Conservation (phyloP, 2,329 filamentous ascomycete species). For the Catunica adiposa region DNA sequence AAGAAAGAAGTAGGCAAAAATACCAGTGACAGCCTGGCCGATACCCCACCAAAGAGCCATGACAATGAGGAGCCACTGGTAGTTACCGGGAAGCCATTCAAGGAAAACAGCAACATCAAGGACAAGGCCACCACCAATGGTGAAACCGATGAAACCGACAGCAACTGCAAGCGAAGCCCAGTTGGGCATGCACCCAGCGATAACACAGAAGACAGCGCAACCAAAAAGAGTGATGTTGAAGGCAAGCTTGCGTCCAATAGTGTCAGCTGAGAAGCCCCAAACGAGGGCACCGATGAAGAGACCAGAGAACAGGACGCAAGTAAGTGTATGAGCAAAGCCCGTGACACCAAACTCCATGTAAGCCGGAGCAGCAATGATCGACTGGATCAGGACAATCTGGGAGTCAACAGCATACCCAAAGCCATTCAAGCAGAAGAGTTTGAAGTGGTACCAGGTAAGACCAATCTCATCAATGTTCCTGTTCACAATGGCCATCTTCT, state of each 20-base stretch:
- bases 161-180: conserved; percentile 51
- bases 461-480: conserved; percentile 45
- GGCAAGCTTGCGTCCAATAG: conserved; percentile 50
- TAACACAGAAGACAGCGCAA: conserved; percentile 38
- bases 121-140: conserved; percentile 33
- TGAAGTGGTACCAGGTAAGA: conserved; percentile 41
- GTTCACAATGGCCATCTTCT: conserved; percentile 55
- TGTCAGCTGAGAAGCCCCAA: conserved; percentile 51
- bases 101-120: conserved; percentile 36
- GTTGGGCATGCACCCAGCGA: conserved; percentile 49
- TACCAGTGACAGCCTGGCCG: conserved; percentile 31
- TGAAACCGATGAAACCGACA: conserved; percentile 34
- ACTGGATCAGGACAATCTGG: conserved; percentile 38
- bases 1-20: conserved; percentile 30
- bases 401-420: conserved; percentile 38
- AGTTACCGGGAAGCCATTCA: conserved; percentile 31
- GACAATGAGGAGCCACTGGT: conserved; percentile 32
- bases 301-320: conserved; percentile 43
- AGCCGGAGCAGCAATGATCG: conserved; percentile 42
- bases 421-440: conserved; percentile 45
- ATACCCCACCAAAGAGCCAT: conserved; percentile 35
- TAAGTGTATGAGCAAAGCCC: conserved; percentile 40
- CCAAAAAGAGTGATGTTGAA: conserved; percentile 42
- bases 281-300: conserved; percentile 43
- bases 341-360: conserved; percentile 40